Base-by-base conservation (phyloP, 306 rosid genomes). In the Cucurbita ficifolia region DNA sequence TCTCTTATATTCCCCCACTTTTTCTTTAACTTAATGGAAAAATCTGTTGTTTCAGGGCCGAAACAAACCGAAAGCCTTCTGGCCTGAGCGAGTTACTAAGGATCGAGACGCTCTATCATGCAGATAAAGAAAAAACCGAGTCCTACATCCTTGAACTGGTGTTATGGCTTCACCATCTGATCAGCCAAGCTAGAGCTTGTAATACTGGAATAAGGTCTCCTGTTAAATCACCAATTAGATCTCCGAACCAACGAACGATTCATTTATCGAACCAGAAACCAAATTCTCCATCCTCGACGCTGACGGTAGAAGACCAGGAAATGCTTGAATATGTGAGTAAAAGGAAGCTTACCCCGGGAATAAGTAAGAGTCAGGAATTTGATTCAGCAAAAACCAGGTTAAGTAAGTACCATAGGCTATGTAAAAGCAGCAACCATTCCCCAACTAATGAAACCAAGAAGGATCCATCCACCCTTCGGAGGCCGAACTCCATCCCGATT, bases 281-380 rank as follows among this genome's bases (percentile, higher is more conserved):
- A 42, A 76, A 80, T 78, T 87, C 92, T 70, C 59, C 82, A 39
- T 84, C 91, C 65, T 88, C 97, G 22, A 52, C 76, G 61, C 76
- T 95, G 79, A 89, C 99, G 0, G 55, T 91, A 4, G 97, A 95
- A 86, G 99, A 95, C 73, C 90, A 86, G 75, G 96, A 91, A 79
- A 91, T 95, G 97, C 99, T 95, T 58, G 81, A 81, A 13, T 88
- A 91, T 4, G 99, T 91, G 17, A 83, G 87, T 57, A 89, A 88
- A 87, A 80, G 96, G 82, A 94, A 88, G 79, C 84, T 84, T 40
- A 91, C 97, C 1, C 99, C 97, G 0, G 99, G 96, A 69, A 91
- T 91, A 53, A 95, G 97, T 19, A 95, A 95, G 88, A 95, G 99
- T 81, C 99, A 89, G 75, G 97, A 95, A 78, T 91, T 95, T 57